Percentiles rank a stretch among this genome's conserved stretches.
Evolutionary conservation across 202 grass and related monocot genomes (phyloP).

Genomic region (Schoenoplectus triqueter): DNA sequence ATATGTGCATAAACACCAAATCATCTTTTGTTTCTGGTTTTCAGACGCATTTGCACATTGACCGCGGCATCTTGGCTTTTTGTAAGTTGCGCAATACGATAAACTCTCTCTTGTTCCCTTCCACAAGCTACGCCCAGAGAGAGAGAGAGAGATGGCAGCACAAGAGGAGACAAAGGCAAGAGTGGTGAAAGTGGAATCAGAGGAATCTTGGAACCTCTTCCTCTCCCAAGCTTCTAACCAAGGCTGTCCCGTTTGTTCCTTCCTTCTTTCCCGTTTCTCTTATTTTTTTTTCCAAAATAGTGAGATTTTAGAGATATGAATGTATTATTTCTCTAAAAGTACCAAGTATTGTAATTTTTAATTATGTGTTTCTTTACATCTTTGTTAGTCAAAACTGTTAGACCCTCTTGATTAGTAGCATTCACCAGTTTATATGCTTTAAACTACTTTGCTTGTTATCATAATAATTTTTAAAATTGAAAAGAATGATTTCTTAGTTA

Average conservation of each 20-base stretch:
- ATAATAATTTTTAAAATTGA: background rate
- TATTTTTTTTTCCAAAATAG: background rate
- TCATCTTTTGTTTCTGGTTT: background rate
- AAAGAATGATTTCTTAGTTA: background rate
- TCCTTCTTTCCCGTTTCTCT: background rate
- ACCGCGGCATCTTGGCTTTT: background rate
- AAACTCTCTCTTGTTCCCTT: conserved; percentile 12
- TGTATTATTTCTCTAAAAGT: conserved; percentile 14
- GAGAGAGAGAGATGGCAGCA: conserved; percentile 31
- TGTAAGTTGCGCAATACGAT: background rate
- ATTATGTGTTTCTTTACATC: too few relatives aligned
- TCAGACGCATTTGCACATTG: background rate
- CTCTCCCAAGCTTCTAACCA: conserved; percentile 64
- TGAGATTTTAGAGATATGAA: background rate
- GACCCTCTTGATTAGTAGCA: background rate
- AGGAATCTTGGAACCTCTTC: conserved; percentile 72
- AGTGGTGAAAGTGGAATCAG: conserved; percentile 83
- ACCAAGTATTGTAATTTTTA: background rate
- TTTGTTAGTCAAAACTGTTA: background rate
- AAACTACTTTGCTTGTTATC: too few relatives aligned
- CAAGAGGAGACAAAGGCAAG: conserved; percentile 43
- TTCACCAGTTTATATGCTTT: background rate
- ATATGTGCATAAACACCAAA: conserved; percentile 19
- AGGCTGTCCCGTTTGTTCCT: conserved; percentile 58
- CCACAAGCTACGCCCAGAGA: background rate